These are phyloP conservation scores for Capsicum rhomboideum DNA, from an alignment of 257 asterid genomes.

Conservation along the genomic window DNA sequence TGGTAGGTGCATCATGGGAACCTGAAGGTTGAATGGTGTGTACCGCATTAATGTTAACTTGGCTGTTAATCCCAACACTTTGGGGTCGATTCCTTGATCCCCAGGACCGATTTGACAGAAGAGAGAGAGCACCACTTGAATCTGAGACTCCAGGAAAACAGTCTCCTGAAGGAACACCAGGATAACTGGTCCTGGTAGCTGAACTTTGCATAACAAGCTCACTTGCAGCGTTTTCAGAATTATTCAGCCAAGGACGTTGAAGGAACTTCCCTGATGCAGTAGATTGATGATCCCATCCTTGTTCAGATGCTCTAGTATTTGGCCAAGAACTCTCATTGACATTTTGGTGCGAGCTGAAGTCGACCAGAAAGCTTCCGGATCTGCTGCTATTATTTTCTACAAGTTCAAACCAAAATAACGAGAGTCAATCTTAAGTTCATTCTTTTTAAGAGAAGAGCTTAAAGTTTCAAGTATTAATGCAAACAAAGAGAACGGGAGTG, in stretches of 20 bases:
- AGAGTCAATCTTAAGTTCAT: neutral
- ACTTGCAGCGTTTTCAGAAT: constrained; percentile 32
- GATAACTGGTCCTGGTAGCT: constrained; percentile 24
- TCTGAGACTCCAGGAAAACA: constrained; percentile 40
- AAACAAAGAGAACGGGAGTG: neutral
- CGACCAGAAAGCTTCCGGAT: constrained; percentile 59
- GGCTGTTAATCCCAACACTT: constrained; percentile 35
- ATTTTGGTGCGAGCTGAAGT: constrained; percentile 45
- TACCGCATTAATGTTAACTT: constrained; percentile 21
- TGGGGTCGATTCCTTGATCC: constrained; percentile 43
- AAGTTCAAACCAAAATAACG: constrained; percentile 1
- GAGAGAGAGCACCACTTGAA: constrained; percentile 92
- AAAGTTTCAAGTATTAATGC: neutral
- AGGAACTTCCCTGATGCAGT: constrained; percentile 27
- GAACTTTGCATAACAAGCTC: constrained; percentile 40
- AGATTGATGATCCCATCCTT: constrained; percentile 28
- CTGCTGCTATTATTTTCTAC: constrained; percentile 48
- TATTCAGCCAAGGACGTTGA: constrained; percentile 50
- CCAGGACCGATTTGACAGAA: constrained; percentile 96
- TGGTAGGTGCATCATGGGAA: constrained; percentile 27
- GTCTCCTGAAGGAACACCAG: constrained; percentile 41
- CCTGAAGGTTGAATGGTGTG: constrained; percentile 39
- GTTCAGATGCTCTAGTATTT: constrained; percentile 25
- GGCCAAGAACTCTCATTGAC: constrained; percentile 38
- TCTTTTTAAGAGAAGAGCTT: neutral